Percentiles rank a stretch among this genome's conserved stretches.
These are phyloP conservation scores for Backusella westeae DNA, from an alignment of 192 early-diverging fungal species.

Conservation along the genomic window DNA sequence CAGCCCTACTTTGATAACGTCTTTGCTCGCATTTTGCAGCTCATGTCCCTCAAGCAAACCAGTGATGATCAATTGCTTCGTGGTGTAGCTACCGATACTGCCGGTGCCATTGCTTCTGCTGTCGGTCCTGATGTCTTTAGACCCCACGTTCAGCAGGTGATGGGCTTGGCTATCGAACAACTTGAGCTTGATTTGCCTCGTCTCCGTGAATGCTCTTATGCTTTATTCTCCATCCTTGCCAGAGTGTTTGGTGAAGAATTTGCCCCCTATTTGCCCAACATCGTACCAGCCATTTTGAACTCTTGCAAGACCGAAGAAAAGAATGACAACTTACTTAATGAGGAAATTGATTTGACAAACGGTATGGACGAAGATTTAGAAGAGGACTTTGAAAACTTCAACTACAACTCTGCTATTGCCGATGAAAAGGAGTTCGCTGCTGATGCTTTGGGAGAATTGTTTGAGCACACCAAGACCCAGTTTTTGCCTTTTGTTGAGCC, in stretches of 20 bases:
- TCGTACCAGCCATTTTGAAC: conserved; percentile 77
- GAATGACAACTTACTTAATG: conserved; percentile 27
- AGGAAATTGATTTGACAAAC: conserved; percentile 36
- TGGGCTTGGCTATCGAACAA: conserved; percentile 77
- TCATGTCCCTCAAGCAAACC: conserved; percentile 66
- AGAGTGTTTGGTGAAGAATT: conserved; percentile 83
- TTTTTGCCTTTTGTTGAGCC: conserved; percentile 86
- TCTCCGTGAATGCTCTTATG: conserved; percentile 81
- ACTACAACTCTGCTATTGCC: conserved; percentile 74
- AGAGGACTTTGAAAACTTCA: conserved; percentile 57
- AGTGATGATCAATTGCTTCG: conserved; percentile 80
- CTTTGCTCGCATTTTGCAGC: conserved; percentile 60
- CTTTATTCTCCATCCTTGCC: conserved; percentile 82
- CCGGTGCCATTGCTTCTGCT: conserved; percentile 84
- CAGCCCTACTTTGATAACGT: conserved; percentile 77
- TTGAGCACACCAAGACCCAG: conserved; percentile 64
- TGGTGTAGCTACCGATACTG: conserved; percentile 83
- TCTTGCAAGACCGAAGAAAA: conserved; percentile 78
- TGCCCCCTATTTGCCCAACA: conserved; percentile 65
- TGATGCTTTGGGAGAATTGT: conserved; percentile 84
- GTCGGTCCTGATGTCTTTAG: conserved; percentile 81
- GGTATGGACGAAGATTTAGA: conserved; percentile 52
- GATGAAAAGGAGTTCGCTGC: conserved; percentile 92
- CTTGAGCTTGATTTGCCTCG: conserved; percentile 68
- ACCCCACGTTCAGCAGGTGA: conserved; percentile 70